Evolutionary conservation across 75 land plant species (phyloP).

Genomic region (Isoetes taiwanensis): DNA sequence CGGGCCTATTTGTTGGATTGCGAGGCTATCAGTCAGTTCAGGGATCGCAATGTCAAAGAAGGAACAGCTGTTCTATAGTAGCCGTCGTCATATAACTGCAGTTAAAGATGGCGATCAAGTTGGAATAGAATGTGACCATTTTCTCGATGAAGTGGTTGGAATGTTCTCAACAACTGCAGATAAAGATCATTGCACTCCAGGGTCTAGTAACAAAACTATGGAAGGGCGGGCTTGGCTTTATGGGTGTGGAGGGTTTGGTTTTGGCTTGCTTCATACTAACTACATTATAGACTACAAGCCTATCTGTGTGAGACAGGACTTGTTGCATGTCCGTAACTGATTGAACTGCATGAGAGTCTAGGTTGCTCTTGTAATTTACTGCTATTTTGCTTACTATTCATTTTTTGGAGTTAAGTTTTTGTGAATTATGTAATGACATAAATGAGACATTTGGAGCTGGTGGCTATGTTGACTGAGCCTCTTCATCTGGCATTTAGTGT

Average conservation of each 20-base stretch:
- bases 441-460: too few species aligned
- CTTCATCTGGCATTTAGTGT: too few species aligned
- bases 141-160: conserved; percentile 30
- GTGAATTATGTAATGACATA: too few species aligned
- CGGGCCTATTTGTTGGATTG: conserved; percentile 63
- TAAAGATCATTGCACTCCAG: conserved; percentile 29
- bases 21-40: conserved; percentile 23
- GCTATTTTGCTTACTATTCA: too few species aligned
- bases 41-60: conserved; percentile 36
- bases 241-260: conserved; percentile 67
- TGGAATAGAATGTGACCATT: not conserved
- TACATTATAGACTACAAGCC: conserved; percentile 56
- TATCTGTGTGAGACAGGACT: conserved; percentile 26
- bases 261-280: conserved; percentile 48
- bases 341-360: too few species aligned
- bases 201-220: conserved; percentile 14
- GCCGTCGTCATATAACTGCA: conserved; percentile 35
- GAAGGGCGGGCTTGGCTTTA: conserved; percentile 92
- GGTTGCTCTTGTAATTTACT: too few species aligned
- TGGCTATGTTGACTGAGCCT: too few species aligned
- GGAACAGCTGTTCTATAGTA: conserved; percentile 41
- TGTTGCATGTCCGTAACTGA: conserved; percentile 60
- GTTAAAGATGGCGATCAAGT: not conserved
- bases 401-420: too few species aligned
- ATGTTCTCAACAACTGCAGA: conserved; percentile 44